Percentiles rank a stretch among this genome's conserved stretches.
These are phyloP conservation scores for Mycena metata DNA, from an alignment of 768 basidiomycete genomes.

Conservation along the genomic window DNA sequence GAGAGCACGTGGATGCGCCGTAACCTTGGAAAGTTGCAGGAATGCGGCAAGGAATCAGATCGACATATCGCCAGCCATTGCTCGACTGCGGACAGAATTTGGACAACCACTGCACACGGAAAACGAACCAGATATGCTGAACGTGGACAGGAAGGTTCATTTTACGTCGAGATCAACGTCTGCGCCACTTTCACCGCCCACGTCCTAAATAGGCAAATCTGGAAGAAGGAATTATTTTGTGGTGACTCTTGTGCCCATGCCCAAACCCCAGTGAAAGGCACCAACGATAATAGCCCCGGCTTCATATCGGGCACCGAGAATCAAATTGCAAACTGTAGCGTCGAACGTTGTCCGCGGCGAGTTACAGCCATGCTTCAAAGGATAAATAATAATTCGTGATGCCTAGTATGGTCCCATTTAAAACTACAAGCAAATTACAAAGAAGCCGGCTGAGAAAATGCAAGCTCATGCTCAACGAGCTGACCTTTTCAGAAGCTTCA, in stretches of 20 bases:
- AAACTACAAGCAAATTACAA: neutral
- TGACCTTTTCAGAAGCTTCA: too few species aligned
- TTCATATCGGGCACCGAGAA: too few species aligned
- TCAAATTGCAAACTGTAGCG: too few species aligned
- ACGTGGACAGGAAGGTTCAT: too few species aligned
- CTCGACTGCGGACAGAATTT: too few species aligned
- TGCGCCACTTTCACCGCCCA: slow-evolving; percentile 12
- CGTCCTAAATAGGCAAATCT: slow-evolving; percentile 25
- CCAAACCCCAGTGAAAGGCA: too few species aligned
- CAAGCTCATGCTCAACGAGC: too few species aligned
- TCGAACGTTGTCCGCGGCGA: neutral
- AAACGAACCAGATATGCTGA: neutral
- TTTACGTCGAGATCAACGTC: slow-evolving; percentile 16
- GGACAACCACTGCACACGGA: neutral
- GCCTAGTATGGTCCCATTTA: too few species aligned
- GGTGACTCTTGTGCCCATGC: too few species aligned
- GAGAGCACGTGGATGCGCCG: slow-evolving; percentile 20
- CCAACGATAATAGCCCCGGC: too few species aligned
- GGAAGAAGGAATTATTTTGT: neutral
- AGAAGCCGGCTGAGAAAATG: neutral
- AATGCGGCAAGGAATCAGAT: slow-evolving; percentile 20
- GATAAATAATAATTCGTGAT: too few species aligned
- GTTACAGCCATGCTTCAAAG: too few species aligned
- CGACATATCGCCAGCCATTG: neutral
- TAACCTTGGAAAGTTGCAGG: neutral